A percentile compares a stretch with the other conserved stretches of the same genome.
phyloP scores from a whole-genome alignment of 805 yeast genomes.

The Schizosaccharomyces pombe region ASM294v3 CU329670.1:1426501-1427000 shows the following conservation, averaged over 20 bases:
- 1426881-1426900: slow-evolving; percentile 31
- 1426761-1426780: slow-evolving; percentile 30
- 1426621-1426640: slow-evolving; percentile 19
- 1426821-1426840: slow-evolving; percentile 42
- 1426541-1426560: slow-evolving; percentile 34
- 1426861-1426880: slow-evolving; percentile 23
- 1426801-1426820: slow-evolving; percentile 47
- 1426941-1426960: slow-evolving; percentile 32
- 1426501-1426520: slow-evolving; percentile 35
- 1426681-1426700: slow-evolving; percentile 22
- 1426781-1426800: slow-evolving; percentile 41
- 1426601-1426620: slow-evolving; percentile 44
- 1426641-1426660: slow-evolving; percentile 4
- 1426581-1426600: slow-evolving; percentile 23
- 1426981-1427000: slow-evolving; percentile 72
- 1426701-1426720: slow-evolving; percentile 42
- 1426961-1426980: slow-evolving; percentile 38
- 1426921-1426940: slow-evolving; percentile 31
- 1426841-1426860: slow-evolving; percentile 47
- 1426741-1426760: slow-evolving; percentile 27
- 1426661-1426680: slow-evolving; percentile 6
- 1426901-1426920: slow-evolving; percentile 31
- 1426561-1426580: slow-evolving; percentile 31
- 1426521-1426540: slow-evolving; percentile 43
- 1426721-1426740: slow-evolving; percentile 26